Conservation (phyloP, 495 filamentous ascomycete species). For the Thozetella sp. region DNA sequence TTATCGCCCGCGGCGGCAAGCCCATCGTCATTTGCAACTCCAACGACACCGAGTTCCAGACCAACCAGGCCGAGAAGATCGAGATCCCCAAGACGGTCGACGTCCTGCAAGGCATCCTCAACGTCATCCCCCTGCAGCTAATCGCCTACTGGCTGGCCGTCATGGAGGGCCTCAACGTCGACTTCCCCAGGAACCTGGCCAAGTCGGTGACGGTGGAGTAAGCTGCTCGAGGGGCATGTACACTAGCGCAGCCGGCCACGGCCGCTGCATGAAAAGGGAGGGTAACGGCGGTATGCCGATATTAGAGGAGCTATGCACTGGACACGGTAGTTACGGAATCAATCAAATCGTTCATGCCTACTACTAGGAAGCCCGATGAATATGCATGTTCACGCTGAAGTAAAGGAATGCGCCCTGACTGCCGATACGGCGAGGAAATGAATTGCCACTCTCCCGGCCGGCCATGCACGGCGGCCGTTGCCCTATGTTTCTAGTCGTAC, state of each 20-base stretch:
- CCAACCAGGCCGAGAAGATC: constrained; percentile 90
- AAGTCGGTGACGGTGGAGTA: constrained; percentile 99
- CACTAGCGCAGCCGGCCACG: no score
- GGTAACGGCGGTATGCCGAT: no score
- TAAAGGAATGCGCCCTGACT: no score
- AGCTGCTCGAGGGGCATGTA: constrained; percentile 15
- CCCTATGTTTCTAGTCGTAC: neutral
- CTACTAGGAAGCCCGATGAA: neutral
- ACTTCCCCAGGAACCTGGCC: constrained; percentile 96
- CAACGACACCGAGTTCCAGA: constrained; percentile 83
- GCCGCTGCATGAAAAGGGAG: no score
- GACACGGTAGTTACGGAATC: no score
- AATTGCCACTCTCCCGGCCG: no score
- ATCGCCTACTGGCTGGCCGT: constrained; percentile 99
- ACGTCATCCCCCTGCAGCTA: constrained; percentile 96
- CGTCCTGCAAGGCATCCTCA: constrained; percentile 91
- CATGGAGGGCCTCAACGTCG: constrained; percentile 91
- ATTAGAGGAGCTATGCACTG: no score
- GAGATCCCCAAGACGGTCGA: constrained; percentile 96
- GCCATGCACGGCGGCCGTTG: no score
- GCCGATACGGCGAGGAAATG: no score
- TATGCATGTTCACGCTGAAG: no score
- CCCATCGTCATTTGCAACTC: constrained; percentile 98
- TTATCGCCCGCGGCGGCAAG: constrained; percentile 89
- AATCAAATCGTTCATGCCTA: neutral